phyloP scores from a whole-genome alignment of 768 basidiomycete species.

The Suillus tomentosus region DNA sequence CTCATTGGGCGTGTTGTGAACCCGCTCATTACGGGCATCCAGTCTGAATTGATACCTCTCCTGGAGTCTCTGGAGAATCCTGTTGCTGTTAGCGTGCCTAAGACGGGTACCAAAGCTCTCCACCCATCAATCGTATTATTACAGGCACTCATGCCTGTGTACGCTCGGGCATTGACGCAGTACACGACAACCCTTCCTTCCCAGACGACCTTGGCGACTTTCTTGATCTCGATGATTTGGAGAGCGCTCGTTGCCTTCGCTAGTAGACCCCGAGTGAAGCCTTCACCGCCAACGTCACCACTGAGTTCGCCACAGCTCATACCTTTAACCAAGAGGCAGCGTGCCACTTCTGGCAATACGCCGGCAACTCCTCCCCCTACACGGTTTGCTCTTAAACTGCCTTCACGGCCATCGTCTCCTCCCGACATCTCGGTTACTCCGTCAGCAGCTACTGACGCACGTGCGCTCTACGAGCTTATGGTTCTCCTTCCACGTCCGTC shows the following conservation, averaged over 20 bases:
- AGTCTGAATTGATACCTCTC: conserved; percentile 59
- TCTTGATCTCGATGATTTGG: conserved; percentile 77
- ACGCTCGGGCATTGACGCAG: conserved; percentile 56
- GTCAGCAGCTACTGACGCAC: conserved; percentile 57
- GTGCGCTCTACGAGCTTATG: conserved; percentile 63
- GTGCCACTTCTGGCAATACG: conserved; percentile 41
- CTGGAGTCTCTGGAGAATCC: conserved; percentile 63
- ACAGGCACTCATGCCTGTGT: conserved; percentile 61
- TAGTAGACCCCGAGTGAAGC: conserved; percentile 46
- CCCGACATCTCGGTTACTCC: conserved; percentile 39
- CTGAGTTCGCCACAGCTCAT: conserved; percentile 39
- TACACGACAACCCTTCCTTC: conserved; percentile 56
- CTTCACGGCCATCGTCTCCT: conserved; percentile 69
- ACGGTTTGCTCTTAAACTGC: conserved; percentile 68
- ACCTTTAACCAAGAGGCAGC: conserved; percentile 43
- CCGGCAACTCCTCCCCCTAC: conserved; percentile 57
- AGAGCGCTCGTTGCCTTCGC: conserved; percentile 70
- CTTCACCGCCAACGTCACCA: conserved; percentile 40
- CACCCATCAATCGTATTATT: conserved; percentile 66
- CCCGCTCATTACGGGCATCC: conserved; percentile 63
- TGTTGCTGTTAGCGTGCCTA: conserved; percentile 26
- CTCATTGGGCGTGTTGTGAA: conserved; percentile 66
- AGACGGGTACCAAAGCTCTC: conserved; percentile 21
- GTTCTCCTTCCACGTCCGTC: conserved; percentile 60
- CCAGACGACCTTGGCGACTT: conserved; percentile 64